Base-by-base conservation (phyloP, 495 filamentous ascomycete species). In the Chaetomium tenue region DNA sequence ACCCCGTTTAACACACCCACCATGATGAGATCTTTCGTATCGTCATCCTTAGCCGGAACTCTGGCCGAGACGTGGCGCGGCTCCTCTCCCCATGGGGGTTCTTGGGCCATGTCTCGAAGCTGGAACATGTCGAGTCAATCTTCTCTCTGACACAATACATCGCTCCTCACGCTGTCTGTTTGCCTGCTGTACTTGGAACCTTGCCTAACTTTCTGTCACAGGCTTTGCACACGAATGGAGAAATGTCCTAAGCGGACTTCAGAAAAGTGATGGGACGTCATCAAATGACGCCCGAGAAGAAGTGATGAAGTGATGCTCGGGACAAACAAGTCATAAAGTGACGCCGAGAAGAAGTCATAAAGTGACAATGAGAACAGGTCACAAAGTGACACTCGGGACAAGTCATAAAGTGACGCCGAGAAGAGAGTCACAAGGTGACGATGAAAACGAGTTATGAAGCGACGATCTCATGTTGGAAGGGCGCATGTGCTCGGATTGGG, bases 41-140 rank as follows among this genome's bases (percentile, higher is more conserved):
- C 82, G 84, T 86, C 84, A 87, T 87, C 84, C 84, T 86, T 87
- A 87, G 84, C 73, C 84, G 78, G 78, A 87, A 79, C 69, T 75
- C 67, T 61, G 68, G 63, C 60, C 65, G 68, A 60, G 54, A 62
- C 66, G 39, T 66, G 60, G 66, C 52, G 67, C 68, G 22, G 68
- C 71, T 61, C 66, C 67, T 67, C 66, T 68, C 66, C 37, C 20
- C 18, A 16, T 15, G 33, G 15, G 20, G 42, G 22, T 64, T 66
- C 61, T 54, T 68, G 71, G 64, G 28, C 64, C 60, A 65, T 66
- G 20, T 12, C 65, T 65, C 46, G 53, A 65, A 71, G 68, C 69
- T 71, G 75, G 75, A 76, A 75, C 57, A 77, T 83, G 81, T 82
- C 80, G 81, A 82, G 70, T 66, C 72, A 87, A 86, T 87, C 83